These are phyloP conservation scores for Candida sithepensis DNA, from an alignment of 805 yeast genomes.

Conservation along the genomic window DNA sequence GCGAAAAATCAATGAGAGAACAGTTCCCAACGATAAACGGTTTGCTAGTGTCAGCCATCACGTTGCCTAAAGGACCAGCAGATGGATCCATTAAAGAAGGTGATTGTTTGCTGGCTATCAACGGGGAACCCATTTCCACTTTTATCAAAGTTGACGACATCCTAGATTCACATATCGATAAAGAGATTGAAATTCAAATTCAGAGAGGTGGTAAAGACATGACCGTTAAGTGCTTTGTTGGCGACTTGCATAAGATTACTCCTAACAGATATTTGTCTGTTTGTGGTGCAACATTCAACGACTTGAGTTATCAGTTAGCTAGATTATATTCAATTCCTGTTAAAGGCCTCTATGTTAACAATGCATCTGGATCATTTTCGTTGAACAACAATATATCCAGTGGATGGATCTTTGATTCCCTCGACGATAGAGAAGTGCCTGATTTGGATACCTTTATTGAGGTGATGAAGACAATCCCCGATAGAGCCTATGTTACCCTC, in stretches of 20 bases:
- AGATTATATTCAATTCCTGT: constrained; percentile 81
- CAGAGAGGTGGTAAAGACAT: constrained; percentile 73
- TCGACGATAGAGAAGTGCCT: constrained; percentile 74
- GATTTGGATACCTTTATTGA: constrained; percentile 71
- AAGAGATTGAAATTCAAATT: constrained; percentile 50
- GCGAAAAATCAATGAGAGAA: constrained; percentile 66
- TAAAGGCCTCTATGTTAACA: constrained; percentile 74
- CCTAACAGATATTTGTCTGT: constrained; percentile 80
- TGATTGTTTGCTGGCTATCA: constrained; percentile 73
- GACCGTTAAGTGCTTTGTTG: constrained; percentile 50
- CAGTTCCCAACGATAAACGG: constrained; percentile 75
- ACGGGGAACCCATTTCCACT: constrained; percentile 59
- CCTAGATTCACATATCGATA: constrained; percentile 67
- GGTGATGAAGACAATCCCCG: constrained; percentile 76
- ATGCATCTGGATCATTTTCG: constrained; percentile 74
- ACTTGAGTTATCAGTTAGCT: constrained; percentile 85
- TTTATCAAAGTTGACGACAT: constrained; percentile 82
- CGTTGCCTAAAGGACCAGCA: constrained; percentile 84
- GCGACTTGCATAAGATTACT: constrained; percentile 76
- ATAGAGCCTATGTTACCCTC: constrained; percentile 65
- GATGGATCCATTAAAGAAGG: constrained; percentile 74
- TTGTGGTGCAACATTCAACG: constrained; percentile 84
- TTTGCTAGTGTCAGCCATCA: constrained; percentile 74
- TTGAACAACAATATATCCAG: constrained; percentile 52
- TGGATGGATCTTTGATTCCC: constrained; percentile 79